Evolutionary conservation across 768 basidiomycete species (phyloP).

Genomic region (Crucibulum laeve): DNA sequence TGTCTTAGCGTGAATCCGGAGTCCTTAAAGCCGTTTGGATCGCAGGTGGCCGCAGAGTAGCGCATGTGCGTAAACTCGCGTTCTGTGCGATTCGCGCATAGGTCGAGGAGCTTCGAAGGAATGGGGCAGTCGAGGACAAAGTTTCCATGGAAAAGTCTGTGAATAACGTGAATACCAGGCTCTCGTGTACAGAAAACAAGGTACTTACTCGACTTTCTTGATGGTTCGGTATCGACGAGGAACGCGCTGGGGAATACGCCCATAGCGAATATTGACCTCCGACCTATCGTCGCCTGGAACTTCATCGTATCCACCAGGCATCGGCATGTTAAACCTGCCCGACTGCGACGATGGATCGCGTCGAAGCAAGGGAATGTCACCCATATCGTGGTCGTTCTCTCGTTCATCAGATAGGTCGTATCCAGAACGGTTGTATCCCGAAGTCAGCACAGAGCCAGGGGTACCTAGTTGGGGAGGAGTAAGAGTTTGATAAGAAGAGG

Average conservation of each 20-base stretch:
- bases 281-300: constrained; percentile 17
- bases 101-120: constrained; percentile 84
- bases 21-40: constrained; percentile 88
- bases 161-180: neutral
- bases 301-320: constrained; percentile 42
- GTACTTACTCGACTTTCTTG: constrained; percentile 79
- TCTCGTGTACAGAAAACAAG: neutral
- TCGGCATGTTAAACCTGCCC: constrained; percentile 9
- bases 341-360: constrained; percentile 32
- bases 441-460: neutral
- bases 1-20: constrained; percentile 86
- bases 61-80: constrained; percentile 96
- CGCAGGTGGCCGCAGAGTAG: constrained; percentile 93
- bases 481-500: constrained; percentile 11
- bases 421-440: constrained; percentile 8
- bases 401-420: constrained; percentile 41
- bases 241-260: constrained; percentile 86
- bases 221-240: constrained; percentile 90
- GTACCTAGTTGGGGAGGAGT: constrained; percentile 7
- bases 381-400: constrained; percentile 45
- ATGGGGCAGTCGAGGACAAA: constrained; percentile 89
- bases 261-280: constrained; percentile 75
- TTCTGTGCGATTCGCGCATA: constrained; percentile 72
- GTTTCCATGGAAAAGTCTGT: constrained; percentile 85
- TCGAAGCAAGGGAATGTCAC: constrained; percentile 64